Base-by-base conservation (phyloP, 805 yeast species). In the Lachancea sp. region DNA sequence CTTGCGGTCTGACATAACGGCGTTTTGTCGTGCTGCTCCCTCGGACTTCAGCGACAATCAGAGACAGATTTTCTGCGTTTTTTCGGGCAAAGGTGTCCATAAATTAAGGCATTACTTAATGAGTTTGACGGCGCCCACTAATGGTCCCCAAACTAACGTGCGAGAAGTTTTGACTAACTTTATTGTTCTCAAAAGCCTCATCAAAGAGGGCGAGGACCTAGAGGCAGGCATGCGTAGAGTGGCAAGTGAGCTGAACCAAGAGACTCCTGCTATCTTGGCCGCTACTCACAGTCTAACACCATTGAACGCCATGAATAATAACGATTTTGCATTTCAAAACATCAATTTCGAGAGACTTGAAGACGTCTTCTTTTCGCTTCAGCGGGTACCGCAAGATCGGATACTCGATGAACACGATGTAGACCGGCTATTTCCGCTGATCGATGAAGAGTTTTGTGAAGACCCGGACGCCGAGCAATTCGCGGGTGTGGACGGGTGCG, bases 21-120 rank as follows among this genome's bases (percentile, higher is more conserved):
- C 78, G 52, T 90, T 79, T 65, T 90, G 97, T 63, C 81, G 98
- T 25, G 85, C 82, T 8, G 93, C 98, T 1, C 98, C 99, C 3
- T 79, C 85, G 11, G 97, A 89, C 56, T 90, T 93, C 62, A 89
- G 82, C 43, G 86, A 82, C 45, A 83, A 83, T 56, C 99, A 93
- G 63, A 82, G 82, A 52, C 75, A 81, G 18, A 74, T 85, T 40
- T 91, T 93, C 59, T 91, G 98, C 68, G 99, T 91, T 11, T 93
- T 89, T 60, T 82, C 91, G 29, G 98, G 98, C 1, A 78, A 77
- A 48, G 97, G 97, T 8, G 96, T 93, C 15, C 76, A 72, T 40
- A 78, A 79, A 48, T 71, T 91, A 50, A 76, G 96, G 50, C 79
- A 77, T 34, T 82, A 84, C 60, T 72, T 91, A 38, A 80, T 74